Evolutionary conservation across 176 grass and related monocot species (phyloP).

Genomic region (Zoysia japonica): DNA sequence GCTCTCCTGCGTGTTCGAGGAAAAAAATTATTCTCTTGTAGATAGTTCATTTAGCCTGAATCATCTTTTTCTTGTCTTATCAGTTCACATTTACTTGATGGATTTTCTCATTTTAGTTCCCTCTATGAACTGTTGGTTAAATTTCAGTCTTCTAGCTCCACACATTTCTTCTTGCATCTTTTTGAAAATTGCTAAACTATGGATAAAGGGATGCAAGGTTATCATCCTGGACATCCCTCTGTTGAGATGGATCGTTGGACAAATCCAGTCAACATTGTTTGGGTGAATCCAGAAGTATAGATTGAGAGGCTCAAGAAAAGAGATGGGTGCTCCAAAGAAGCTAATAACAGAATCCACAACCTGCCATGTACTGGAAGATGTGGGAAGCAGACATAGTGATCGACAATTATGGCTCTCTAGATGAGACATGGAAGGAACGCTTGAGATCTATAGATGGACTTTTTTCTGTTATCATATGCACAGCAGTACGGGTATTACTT

Average conservation of each 20-base stretch:
- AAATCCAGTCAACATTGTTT: conserved; percentile 68
- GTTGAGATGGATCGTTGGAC: conserved; percentile 79
- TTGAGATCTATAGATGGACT: conserved; percentile 63
- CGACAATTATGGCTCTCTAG: conserved; percentile 64
- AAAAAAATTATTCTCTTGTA: too few species aligned
- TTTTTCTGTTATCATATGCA: conserved; percentile 56
- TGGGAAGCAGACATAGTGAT: conserved; percentile 77
- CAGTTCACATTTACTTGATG: neutral
- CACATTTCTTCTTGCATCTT: conserved; percentile 77
- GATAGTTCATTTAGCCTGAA: too few species aligned
- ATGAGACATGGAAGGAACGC: conserved; percentile 76
- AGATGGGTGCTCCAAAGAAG: conserved; percentile 71
- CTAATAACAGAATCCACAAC: conserved; percentile 69
- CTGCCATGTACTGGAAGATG: conserved; percentile 66
- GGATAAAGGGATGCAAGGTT: conserved; percentile 71
- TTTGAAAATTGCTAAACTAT: conserved; percentile 77
- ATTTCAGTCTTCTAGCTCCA: conserved; percentile 74
- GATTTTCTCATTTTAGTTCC: neutral
- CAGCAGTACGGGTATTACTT: conserved; percentile 53
- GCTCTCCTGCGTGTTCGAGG: too few species aligned
- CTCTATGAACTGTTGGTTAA: neutral
- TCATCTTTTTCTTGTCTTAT: too few species aligned
- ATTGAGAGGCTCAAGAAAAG: conserved; percentile 72
- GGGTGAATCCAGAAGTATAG: conserved; percentile 75
- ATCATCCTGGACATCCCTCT: conserved; percentile 83